These are phyloP conservation scores for Porcisia hertigi DNA, from an alignment of 208 protist species.

Conservation along the genomic window DNA sequence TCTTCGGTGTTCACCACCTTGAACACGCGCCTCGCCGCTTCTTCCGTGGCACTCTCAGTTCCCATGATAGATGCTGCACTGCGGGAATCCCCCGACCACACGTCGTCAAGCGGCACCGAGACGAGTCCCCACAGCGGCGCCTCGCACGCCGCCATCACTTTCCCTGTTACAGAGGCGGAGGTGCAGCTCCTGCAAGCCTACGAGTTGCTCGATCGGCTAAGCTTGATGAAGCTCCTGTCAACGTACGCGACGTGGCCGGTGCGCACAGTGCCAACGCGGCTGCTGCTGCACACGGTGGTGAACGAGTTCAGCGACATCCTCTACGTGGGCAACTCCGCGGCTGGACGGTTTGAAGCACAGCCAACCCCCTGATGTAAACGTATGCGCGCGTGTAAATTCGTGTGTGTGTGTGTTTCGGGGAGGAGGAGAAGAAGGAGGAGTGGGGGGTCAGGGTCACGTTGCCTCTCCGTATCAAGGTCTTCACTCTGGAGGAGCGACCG, in stretches of 20 bases:
- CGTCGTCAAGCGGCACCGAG: conserved; percentile 5
- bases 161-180: conserved; percentile 34
- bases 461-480: too few relatives aligned
- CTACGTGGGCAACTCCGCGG: conserved; percentile 28
- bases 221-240: conserved; percentile 44
- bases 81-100: background rate
- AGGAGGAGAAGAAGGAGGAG: too few relatives aligned
- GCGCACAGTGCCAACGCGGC: conserved; percentile 54
- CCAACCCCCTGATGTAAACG: too few relatives aligned
- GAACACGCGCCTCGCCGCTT: conserved; percentile 21
- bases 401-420: too few relatives aligned
- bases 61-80: background rate
- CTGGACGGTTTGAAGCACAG: conserved; percentile 9
- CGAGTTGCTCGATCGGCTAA: conserved; percentile 58
- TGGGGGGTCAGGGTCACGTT: too few relatives aligned
- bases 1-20: conserved; percentile 16
- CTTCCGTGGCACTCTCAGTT: background rate
- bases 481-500: too few relatives aligned
- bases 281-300: conserved; percentile 78
- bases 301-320: conserved; percentile 86
- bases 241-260: conserved; percentile 55
- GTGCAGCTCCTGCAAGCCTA: conserved; percentile 60
- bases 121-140: conserved; percentile 25
- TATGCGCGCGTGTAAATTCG: too few relatives aligned
- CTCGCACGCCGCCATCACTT: conserved; percentile 11